Evolutionary conservation across 805 yeast genomes (phyloP), one percentile per base, ranked within the genome.

Genomic region (Candida montana): DNA sequence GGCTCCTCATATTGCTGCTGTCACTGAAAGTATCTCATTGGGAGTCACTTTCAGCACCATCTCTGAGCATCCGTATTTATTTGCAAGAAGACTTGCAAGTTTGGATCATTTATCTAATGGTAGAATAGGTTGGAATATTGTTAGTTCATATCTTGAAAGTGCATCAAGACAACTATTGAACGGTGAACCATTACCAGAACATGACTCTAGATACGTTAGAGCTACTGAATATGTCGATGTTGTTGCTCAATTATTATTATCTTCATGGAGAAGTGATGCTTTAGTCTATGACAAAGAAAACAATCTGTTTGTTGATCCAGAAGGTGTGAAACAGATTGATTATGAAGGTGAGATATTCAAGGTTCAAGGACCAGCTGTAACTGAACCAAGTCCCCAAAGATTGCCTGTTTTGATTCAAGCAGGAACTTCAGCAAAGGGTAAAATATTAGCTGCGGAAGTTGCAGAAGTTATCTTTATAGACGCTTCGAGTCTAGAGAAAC

Each of bases 391-490:
- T 13, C 69, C 68, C 3, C 74, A 69, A 44, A 57, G 72, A 42
- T 47, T 71, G 3, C 75, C 75, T 2, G 65, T 70, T 8, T 50
- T 70, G 21, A 57, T 69, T 29, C 73, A 69, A 50, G 75, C 75
- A 1, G 75, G 75, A 5, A 54, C 68, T 17, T 68, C 73, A 4
- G 48, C 59, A 6, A 57, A 56, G 13, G 75, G 75, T 10, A 57
- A 54, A 23, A 63, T 65, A 8, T 60, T 65, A 42, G 73, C 71
- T 6, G 71, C 75, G 7, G 60, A 62, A 44, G 59, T 65, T 50
- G 72, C 74, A 1, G 75, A 70, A 46, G 62, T 60, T 10, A 63
- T 67, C 3, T 70, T 70, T n/a, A n/a, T n/a, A n/a, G n/a, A n/a
- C n/a, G n/a, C n/a, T 46, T 52, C 66, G 13, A 55, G 62, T 5